Percentiles rank a stretch among this genome's conserved stretches.
Conservation (phyloP, 805 yeast species). For the Yamadazyma nakazawae region DNA sequence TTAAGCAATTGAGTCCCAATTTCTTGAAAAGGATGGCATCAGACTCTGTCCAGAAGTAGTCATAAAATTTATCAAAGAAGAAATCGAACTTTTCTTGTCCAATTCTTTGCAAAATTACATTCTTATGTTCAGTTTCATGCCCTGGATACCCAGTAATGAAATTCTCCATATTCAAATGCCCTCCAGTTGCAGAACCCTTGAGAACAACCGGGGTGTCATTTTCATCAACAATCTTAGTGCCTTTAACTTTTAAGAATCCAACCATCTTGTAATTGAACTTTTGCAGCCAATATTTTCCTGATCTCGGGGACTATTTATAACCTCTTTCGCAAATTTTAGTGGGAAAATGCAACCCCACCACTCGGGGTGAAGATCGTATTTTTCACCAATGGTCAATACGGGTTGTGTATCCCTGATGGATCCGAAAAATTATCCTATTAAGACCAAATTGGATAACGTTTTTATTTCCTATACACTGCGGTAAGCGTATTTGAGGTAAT, state of each 20-base stretch:
- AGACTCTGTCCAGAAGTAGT: slow-evolving; percentile 50
- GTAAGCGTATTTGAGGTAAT: no score
- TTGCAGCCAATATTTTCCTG: not conserved
- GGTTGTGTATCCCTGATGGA: no score
- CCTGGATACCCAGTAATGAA: slow-evolving; percentile 57
- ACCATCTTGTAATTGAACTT: slow-evolving; percentile 5
- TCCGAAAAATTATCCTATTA: no score
- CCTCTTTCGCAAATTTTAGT: slow-evolving; percentile 1
- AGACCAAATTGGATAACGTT: no score
- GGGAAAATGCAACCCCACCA: slow-evolving; percentile 4
- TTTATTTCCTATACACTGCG: no score
- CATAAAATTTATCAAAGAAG: slow-evolving; percentile 51
- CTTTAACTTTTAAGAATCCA: slow-evolving; percentile 35
- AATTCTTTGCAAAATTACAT: slow-evolving; percentile 34
- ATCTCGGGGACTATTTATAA: slow-evolving; percentile 1
- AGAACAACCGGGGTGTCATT: slow-evolving; percentile 38
- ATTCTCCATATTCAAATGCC: slow-evolving; percentile 54
- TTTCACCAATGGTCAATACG: no score
- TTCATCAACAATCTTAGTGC: slow-evolving; percentile 47
- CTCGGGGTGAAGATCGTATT: not conserved
- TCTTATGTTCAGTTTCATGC: slow-evolving; percentile 49
- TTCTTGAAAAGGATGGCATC: slow-evolving; percentile 46
- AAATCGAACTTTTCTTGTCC: slow-evolving; percentile 47
- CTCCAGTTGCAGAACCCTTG: slow-evolving; percentile 49
- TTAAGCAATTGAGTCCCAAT: slow-evolving; percentile 43